Evolutionary conservation across 2,329 filamentous ascomycete species (phyloP).

Genomic region (Hypocrella siamensis): DNA sequence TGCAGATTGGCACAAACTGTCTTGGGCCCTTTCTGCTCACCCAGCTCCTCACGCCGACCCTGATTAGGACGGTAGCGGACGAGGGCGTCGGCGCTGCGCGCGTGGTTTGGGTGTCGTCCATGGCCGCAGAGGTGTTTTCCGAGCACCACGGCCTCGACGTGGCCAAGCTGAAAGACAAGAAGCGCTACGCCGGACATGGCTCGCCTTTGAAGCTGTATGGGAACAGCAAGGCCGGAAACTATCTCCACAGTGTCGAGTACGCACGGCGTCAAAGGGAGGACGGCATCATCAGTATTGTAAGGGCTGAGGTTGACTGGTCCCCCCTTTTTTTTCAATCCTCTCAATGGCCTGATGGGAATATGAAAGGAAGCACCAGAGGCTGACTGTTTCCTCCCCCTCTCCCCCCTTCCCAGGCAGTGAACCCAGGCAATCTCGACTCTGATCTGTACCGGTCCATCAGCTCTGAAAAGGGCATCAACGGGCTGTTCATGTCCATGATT

Average conservation of each 20-base stretch:
- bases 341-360: no score
- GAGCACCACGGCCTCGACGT: not conserved
- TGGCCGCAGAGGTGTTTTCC: not conserved
- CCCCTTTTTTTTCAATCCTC: no score
- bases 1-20: constrained; percentile 10
- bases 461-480: no score
- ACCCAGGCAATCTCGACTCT: constrained; percentile 23
- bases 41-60: not conserved
- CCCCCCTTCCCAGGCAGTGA: no score
- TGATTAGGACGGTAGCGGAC: not conserved
- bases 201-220: not conserved
- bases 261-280: constrained; percentile 10
- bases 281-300: constrained; percentile 14
- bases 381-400: no score
- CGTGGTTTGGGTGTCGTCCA: not conserved
- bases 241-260: constrained; percentile 15
- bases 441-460: constrained; percentile 19
- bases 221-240: constrained; percentile 16
- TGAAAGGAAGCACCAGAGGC: no score
- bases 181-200: not conserved
- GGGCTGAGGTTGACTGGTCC: no score
- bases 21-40: not conserved
- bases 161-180: not conserved
- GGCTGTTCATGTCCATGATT: constrained; percentile 4
- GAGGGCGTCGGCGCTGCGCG: constrained; percentile 4